phyloP scores from a whole-genome alignment of 1,284 basidiomycete genomes.

The Trametes versicolor region DNA sequence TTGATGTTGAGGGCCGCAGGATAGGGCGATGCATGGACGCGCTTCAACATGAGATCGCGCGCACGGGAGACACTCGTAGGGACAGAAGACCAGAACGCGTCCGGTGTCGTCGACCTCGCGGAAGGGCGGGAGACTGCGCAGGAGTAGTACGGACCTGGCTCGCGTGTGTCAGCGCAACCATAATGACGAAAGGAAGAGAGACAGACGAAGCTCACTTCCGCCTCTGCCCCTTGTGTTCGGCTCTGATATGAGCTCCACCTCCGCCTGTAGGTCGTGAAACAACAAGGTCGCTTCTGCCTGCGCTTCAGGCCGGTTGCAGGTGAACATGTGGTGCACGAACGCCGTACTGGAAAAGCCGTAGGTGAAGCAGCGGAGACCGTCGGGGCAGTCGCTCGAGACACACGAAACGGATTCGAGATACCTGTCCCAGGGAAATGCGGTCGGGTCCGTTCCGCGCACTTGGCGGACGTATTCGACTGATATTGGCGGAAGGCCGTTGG shows the following conservation, averaged over 20 bases:
- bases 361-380: constrained; percentile 45
- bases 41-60: constrained; percentile 33
- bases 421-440: constrained; percentile 42
- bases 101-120: background rate
- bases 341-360: constrained; percentile 41
- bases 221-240: background rate
- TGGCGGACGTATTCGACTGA: constrained; percentile 44
- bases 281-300: constrained; percentile 46
- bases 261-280: constrained; percentile 46
- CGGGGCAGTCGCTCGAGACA: constrained; percentile 35
- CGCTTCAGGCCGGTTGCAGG: constrained; percentile 46
- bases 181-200: too few relatives aligned
- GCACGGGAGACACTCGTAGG: constrained; percentile 41
- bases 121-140: constrained; percentile 30
- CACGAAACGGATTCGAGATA: constrained; percentile 37
- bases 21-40: constrained; percentile 25
- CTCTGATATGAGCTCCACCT: constrained; percentile 39
- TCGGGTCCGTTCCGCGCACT: constrained; percentile 38
- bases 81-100: constrained; percentile 23
- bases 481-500: constrained; percentile 38
- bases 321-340: constrained; percentile 49
- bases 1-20: constrained; percentile 38
- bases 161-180: background rate
- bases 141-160: constrained; percentile 43
- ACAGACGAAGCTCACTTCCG: background rate